Evolutionary conservation across 441 rosid genomes (phyloP).

Genomic region (Euphorbia schlechtendalii): DNA sequence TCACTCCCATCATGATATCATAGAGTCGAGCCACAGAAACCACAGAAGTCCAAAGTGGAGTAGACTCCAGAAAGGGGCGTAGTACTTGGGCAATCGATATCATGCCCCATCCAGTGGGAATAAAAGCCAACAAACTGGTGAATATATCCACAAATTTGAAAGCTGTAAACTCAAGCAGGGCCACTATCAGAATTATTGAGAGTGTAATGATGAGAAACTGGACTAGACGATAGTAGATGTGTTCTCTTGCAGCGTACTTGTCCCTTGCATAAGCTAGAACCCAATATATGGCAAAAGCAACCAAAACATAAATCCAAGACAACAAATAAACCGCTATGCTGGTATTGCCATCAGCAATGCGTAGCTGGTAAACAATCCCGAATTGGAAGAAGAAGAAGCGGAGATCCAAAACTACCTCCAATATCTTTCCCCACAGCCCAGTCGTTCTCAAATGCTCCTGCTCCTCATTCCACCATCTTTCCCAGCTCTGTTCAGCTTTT

Average conservation of each 20-base stretch:
- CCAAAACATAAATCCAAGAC: conserved; percentile 63
- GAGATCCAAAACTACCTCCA: conserved; percentile 71
- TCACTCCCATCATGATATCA: conserved; percentile 69
- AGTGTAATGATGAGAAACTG: conserved; percentile 63
- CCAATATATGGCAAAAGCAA: conserved; percentile 41
- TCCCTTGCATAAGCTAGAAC: conserved; percentile 56
- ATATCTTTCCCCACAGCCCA: conserved; percentile 48
- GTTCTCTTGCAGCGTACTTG: conserved; percentile 62
- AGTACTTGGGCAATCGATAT: conserved; percentile 59
- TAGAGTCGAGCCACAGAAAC: conserved; percentile 70
- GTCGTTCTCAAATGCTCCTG: conserved; percentile 82
- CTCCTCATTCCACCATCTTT: conserved; percentile 93
- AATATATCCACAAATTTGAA: conserved; percentile 58
- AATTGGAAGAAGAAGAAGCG: conserved; percentile 93
- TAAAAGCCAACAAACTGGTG: conserved; percentile 79
- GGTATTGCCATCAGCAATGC: conserved; percentile 56
- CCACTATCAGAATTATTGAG: conserved; percentile 40
- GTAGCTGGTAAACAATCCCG: conserved; percentile 77
- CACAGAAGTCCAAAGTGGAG: conserved; percentile 50
- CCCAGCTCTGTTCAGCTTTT: conserved; percentile 89
- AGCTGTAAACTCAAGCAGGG: conserved; percentile 52
- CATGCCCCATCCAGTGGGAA: conserved; percentile 91
- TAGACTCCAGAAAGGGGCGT: conserved; percentile 37
- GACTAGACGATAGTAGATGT: conserved; percentile 74
- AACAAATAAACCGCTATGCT: conserved; percentile 56